phyloP scores from a whole-genome alignment of 345 rosid species.

The sweet orange (Citrus sinensis) region DNA sequence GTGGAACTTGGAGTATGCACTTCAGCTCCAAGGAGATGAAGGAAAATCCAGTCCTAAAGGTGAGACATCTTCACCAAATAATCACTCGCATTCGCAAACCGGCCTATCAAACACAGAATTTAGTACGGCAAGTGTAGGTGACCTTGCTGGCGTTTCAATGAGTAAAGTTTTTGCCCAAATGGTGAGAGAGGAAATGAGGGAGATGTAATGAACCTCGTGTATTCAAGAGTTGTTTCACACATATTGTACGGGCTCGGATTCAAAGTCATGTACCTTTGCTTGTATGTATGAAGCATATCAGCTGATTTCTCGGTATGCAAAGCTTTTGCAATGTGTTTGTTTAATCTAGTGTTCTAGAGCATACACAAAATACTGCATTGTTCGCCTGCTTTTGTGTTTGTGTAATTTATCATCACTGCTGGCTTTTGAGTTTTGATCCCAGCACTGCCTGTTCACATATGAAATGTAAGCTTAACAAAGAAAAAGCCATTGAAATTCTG shows the following conservation, averaged over 20 bases:
- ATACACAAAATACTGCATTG: not conserved
- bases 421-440: not conserved
- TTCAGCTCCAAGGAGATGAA: constrained; percentile 40
- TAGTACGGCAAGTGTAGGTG: constrained; percentile 31
- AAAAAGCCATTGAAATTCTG: not conserved
- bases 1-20: constrained; percentile 68
- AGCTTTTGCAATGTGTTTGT: not conserved
- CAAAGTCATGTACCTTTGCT: too few relatives aligned
- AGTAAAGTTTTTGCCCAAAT: constrained; percentile 60
- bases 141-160: constrained; percentile 53
- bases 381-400: not conserved
- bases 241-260: not conserved
- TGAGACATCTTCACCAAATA: constrained; percentile 3
- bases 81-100: constrained; percentile 17
- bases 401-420: not conserved
- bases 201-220: constrained; percentile 4
- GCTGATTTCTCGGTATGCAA: not conserved
- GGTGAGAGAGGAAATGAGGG: constrained; percentile 53
- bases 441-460: too few relatives aligned
- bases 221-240: not conserved
- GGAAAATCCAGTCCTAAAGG: constrained; percentile 20
- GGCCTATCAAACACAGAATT: constrained; percentile 23
- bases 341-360: not conserved
- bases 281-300: not conserved
- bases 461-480: not conserved